These are phyloP conservation scores for Debaryomycetaceae sp. DNA, from an alignment of 1,139 yeast genomes.

Conservation along the genomic window DNA sequence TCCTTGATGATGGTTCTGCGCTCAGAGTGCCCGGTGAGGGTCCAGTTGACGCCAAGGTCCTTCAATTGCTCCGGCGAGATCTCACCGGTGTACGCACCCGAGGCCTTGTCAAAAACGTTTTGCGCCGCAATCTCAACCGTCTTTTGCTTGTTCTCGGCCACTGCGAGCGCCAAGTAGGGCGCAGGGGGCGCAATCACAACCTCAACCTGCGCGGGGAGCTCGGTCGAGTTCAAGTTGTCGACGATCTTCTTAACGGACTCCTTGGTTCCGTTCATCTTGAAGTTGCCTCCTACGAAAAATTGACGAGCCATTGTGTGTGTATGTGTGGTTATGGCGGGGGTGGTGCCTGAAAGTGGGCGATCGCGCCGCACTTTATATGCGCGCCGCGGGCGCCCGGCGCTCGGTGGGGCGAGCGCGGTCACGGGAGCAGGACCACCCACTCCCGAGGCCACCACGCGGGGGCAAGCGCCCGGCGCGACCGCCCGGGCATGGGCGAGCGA, in stretches of 20 bases:
- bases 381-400: too few relatives aligned
- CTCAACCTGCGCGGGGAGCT: slow-evolving; percentile 70
- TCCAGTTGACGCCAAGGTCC: slow-evolving; percentile 94
- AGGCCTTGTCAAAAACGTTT: slow-evolving; percentile 78
- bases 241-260: slow-evolving; percentile 79
- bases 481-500: too few relatives aligned
- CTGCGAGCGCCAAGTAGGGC: slow-evolving; percentile 80
- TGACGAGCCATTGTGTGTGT: slow-evolving; percentile 62
- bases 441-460: too few relatives aligned
- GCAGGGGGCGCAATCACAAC: slow-evolving; percentile 97
- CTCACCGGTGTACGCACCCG: slow-evolving; percentile 99
- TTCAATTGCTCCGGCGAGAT: slow-evolving; percentile 82
- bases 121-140: slow-evolving; percentile 85
- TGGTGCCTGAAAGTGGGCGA: too few relatives aligned
- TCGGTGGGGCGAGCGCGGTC: too few relatives aligned
- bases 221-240: slow-evolving; percentile 74
- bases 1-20: slow-evolving; percentile 94
- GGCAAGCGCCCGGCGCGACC: too few relatives aligned
- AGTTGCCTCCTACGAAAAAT: slow-evolving; percentile 98
- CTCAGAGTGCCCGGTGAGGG: slow-evolving; percentile 96
- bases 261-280: slow-evolving; percentile 96
- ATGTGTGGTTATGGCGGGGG: slow-evolving; percentile 3
- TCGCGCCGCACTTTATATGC: too few relatives aligned
- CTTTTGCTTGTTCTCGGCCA: slow-evolving; percentile 60
- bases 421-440: too few relatives aligned